These are phyloP conservation scores for Pleurotus citrinopileatus DNA, from an alignment of 768 basidiomycete species.

Conservation along the genomic window DNA sequence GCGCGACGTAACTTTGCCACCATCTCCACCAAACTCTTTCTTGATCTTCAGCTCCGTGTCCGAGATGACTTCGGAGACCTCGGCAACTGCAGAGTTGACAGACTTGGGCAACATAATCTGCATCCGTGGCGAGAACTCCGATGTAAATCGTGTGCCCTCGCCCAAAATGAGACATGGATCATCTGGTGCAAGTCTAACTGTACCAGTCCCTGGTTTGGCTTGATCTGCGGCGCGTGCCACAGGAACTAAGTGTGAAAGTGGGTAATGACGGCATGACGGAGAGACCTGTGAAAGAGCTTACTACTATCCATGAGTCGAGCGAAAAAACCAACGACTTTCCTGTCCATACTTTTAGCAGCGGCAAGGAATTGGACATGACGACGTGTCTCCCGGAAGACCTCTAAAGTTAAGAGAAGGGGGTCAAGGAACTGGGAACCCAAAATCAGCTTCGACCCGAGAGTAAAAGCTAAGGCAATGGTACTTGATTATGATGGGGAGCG, in stretches of 20 bases:
- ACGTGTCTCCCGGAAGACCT: slow-evolving; percentile 81
- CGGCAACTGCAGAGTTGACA: slow-evolving; percentile 71
- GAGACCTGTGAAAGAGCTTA: slow-evolving; percentile 30
- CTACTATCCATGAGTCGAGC: slow-evolving; percentile 85
- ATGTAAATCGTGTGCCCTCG: slow-evolving; percentile 72
- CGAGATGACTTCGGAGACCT: slow-evolving; percentile 85
- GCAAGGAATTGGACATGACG: slow-evolving; percentile 84
- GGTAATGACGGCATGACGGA: background rate
- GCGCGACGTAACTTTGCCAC: slow-evolving; percentile 65
- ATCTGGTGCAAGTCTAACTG: slow-evolving; percentile 62
- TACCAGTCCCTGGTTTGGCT: slow-evolving; percentile 73
- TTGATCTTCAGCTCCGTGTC: slow-evolving; percentile 84
- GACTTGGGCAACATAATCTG: slow-evolving; percentile 87
- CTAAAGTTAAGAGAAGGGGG: slow-evolving; percentile 77
- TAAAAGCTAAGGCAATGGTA: slow-evolving; percentile 23
- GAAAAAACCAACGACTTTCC: slow-evolving; percentile 77
- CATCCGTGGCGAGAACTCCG: slow-evolving; percentile 72
- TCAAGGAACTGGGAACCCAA: slow-evolving; percentile 77
- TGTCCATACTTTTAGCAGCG: slow-evolving; percentile 85
- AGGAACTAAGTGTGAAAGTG: slow-evolving; percentile 59
- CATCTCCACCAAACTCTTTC: slow-evolving; percentile 83
- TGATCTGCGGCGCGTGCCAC: slow-evolving; percentile 89
- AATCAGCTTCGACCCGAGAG: slow-evolving; percentile 11
- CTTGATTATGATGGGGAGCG: slow-evolving; percentile 92
- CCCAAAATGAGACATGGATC: slow-evolving; percentile 86